These are phyloP conservation scores for Sugiyamaella chiloensis DNA, from an alignment of 805 yeast species.

Conservation along the genomic window DNA sequence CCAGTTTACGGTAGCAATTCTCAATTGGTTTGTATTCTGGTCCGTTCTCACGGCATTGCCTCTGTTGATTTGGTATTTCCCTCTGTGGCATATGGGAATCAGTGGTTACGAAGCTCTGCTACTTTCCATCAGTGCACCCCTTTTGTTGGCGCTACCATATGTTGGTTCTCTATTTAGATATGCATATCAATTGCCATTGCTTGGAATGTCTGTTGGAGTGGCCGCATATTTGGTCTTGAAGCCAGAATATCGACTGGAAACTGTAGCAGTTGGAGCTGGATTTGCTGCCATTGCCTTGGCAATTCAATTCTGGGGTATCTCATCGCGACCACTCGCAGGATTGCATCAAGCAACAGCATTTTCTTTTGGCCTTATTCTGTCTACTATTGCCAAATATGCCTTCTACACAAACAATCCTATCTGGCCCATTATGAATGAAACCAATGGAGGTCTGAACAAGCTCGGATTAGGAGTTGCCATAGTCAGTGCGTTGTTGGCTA, in stretches of 20 bases:
- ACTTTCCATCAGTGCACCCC: slow-evolving; percentile 51
- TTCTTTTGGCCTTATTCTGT: slow-evolving; percentile 65
- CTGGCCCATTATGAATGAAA: slow-evolving; percentile 90
- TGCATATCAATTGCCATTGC: slow-evolving; percentile 54
- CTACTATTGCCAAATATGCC: slow-evolving; percentile 72
- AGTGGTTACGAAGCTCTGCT: slow-evolving; percentile 87
- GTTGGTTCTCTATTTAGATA: slow-evolving; percentile 38
- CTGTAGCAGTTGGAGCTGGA: slow-evolving; percentile 62
- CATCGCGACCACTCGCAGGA: slow-evolving; percentile 31
- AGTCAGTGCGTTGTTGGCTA: slow-evolving; percentile 61
- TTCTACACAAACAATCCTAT: slow-evolving; percentile 86
- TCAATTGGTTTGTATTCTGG: slow-evolving; percentile 83
- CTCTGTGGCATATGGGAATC: slow-evolving; percentile 96
- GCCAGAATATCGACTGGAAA: slow-evolving; percentile 68
- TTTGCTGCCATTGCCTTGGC: slow-evolving; percentile 61
- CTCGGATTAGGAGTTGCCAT: slow-evolving; percentile 65
- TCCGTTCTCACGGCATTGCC: slow-evolving; percentile 75
- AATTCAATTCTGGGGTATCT: slow-evolving; percentile 45
- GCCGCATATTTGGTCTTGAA: slow-evolving; percentile 67
- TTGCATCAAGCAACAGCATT: slow-evolving; percentile 54
- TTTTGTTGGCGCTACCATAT: slow-evolving; percentile 49
- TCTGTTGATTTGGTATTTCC: slow-evolving; percentile 93
- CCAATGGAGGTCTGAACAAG: slow-evolving; percentile 82
- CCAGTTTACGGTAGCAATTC: slow-evolving; percentile 33
- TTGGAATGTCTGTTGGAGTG: slow-evolving; percentile 59